Evolutionary conservation across 208 protist genomes (phyloP).

Genomic region (Histomonas meleagridis): DNA sequence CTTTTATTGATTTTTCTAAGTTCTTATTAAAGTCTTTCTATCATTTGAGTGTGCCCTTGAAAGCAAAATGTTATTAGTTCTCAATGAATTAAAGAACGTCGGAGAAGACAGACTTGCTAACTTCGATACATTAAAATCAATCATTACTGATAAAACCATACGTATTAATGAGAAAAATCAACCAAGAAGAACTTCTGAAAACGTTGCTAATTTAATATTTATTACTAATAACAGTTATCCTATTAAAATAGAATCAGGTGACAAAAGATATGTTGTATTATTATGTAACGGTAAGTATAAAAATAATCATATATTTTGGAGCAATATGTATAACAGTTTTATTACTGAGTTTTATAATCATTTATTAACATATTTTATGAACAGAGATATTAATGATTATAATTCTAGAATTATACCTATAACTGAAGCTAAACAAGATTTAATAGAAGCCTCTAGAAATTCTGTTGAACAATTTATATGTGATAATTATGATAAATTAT

Average conservation of each 20-base stretch:
- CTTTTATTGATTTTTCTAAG: too few species aligned
- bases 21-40: too few species aligned
- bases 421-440: not conserved
- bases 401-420: not conserved
- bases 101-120: not conserved
- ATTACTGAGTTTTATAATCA: not conserved
- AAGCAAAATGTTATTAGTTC: not conserved
- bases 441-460: conserved; percentile 3
- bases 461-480: not conserved
- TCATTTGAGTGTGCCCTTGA: too few species aligned
- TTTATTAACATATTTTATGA: not conserved
- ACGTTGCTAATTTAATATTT: not conserved
- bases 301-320: not conserved
- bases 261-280: not conserved
- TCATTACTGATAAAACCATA: not conserved
- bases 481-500: not conserved
- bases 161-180: not conserved
- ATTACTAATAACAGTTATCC: not conserved
- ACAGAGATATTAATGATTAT: not conserved
- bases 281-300: conserved; percentile 9
- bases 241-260: not conserved
- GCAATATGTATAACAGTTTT: not conserved
- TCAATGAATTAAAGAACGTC: not conserved
- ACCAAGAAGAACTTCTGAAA: not conserved
- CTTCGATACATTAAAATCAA: not conserved